These are phyloP conservation scores for Calonectria ilicicola DNA, from an alignment of 2,329 filamentous ascomycete species.

Conservation along the genomic window DNA sequence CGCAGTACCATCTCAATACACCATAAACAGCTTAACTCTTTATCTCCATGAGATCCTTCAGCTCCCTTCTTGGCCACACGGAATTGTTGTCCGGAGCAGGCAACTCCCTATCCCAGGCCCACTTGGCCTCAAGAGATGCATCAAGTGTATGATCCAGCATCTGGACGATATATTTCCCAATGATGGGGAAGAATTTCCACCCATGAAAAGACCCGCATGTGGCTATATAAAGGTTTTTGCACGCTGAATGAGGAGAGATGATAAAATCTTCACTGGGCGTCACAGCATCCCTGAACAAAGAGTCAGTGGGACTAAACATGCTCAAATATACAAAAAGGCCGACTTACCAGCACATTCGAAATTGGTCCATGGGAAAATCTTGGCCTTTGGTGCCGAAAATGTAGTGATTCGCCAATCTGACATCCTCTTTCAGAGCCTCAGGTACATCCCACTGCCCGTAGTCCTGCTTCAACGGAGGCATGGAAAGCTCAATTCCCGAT, in stretches of 20 bases:
- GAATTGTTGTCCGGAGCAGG: constrained; percentile 64
- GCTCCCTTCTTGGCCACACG: constrained; percentile 68
- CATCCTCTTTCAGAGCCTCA: constrained; percentile 66
- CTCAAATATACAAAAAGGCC: not conserved
- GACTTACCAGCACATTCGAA: constrained; percentile 75
- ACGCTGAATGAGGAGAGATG: constrained; percentile 67
- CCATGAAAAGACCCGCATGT: constrained; percentile 76
- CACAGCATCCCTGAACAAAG: constrained; percentile 69
- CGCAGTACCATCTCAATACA: no score
- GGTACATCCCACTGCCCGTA: constrained; percentile 74
- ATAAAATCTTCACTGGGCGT: constrained; percentile 72
- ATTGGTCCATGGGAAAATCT: constrained; percentile 69
- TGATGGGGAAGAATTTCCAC: constrained; percentile 75
- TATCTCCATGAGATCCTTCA: constrained; percentile 58
- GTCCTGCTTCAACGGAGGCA: constrained; percentile 65
- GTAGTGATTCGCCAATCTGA: constrained; percentile 65
- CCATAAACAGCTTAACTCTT: not conserved
- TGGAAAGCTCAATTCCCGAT: constrained; percentile 66
- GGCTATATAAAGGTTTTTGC: constrained; percentile 68
- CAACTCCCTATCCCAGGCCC: constrained; percentile 71
- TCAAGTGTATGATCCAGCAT: constrained; percentile 62
- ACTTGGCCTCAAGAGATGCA: constrained; percentile 57
- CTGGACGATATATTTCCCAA: constrained; percentile 71
- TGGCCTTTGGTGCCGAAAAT: constrained; percentile 70
- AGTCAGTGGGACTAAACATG: no score